Conservation (phyloP, 345 rosid genomes). For the Citrus maxima region DNA sequence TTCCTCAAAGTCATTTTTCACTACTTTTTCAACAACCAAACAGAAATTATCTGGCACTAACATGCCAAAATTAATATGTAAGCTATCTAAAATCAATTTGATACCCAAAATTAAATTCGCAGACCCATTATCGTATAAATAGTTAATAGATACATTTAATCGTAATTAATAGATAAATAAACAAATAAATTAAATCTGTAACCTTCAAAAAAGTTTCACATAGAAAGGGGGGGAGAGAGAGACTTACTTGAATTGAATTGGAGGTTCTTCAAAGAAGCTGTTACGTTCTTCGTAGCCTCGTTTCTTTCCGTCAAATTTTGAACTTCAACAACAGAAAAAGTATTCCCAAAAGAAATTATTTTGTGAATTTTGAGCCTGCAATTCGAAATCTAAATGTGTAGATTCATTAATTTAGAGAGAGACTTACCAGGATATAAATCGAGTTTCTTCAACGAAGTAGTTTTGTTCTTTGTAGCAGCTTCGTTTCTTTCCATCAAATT, state of each 20-base stretch:
- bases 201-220: not conserved
- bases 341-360: not conserved
- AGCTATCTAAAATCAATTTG: not conserved
- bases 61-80: not conserved
- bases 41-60: not conserved
- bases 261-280: slow-evolving; percentile 38
- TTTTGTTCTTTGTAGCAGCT: slow-evolving; percentile 24
- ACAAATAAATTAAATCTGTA: not conserved
- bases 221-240: not conserved
- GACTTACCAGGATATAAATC: slow-evolving; percentile 42
- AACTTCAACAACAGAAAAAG: not conserved
- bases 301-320: slow-evolving; percentile 36
- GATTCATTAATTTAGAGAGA: not conserved
- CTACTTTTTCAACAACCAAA: not conserved
- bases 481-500: slow-evolving; percentile 45
- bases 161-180: not conserved
- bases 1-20: not conserved
- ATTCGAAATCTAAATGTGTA: not conserved
- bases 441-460: slow-evolving; percentile 43
- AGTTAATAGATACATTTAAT: not conserved
- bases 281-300: slow-evolving; percentile 24
- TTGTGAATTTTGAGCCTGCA: not conserved
- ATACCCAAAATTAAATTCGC: not conserved
- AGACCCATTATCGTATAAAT: not conserved
- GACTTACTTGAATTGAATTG: slow-evolving; percentile 43